phyloP scores from a whole-genome alignment of 1,139 yeast genomes.

The Schwanniomyces etchellsii region DNA sequence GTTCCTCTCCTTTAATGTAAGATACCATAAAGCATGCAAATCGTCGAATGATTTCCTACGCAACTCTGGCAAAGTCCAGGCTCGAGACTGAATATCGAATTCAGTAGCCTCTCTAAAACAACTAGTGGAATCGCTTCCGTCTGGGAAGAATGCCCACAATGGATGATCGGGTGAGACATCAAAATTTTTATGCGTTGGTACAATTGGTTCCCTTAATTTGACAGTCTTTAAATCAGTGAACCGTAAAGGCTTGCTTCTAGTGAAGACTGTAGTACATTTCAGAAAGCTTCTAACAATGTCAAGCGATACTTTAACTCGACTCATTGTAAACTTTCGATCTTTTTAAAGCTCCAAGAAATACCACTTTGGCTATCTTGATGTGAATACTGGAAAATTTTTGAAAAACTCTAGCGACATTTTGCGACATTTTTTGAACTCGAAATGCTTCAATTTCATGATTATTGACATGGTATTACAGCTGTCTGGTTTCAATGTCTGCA shows the following conservation, averaged over 20 bases:
- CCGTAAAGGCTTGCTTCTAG: conserved; percentile 23
- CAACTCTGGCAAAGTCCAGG: conserved; percentile 86
- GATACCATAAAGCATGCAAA: conserved; percentile 86
- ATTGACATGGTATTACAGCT: neutral
- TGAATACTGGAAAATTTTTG: conserved; percentile 1
- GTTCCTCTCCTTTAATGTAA: conserved; percentile 79
- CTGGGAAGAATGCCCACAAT: conserved; percentile 85
- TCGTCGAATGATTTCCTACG: conserved; percentile 91
- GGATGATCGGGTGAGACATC: conserved; percentile 84
- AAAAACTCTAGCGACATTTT: conserved; percentile 4
- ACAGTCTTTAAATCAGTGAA: conserved; percentile 23
- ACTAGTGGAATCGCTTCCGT: conserved; percentile 39
- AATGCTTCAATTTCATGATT: no score
- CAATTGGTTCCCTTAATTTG: conserved; percentile 74
- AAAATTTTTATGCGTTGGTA: conserved; percentile 72
- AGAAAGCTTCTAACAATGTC: conserved; percentile 16
- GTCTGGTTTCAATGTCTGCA: conserved; percentile 32
- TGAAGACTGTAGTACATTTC: conserved; percentile 11
- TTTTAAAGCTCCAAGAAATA: neutral
- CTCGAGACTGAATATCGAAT: conserved; percentile 53
- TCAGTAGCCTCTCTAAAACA: conserved; percentile 59
- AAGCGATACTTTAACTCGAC: no score
- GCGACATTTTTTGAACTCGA: neutral
- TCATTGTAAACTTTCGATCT: no score
- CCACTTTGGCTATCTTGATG: neutral